phyloP scores from a whole-genome alignment of 2,329 filamentous ascomycete species.

The Hortaea sp. region DNA sequence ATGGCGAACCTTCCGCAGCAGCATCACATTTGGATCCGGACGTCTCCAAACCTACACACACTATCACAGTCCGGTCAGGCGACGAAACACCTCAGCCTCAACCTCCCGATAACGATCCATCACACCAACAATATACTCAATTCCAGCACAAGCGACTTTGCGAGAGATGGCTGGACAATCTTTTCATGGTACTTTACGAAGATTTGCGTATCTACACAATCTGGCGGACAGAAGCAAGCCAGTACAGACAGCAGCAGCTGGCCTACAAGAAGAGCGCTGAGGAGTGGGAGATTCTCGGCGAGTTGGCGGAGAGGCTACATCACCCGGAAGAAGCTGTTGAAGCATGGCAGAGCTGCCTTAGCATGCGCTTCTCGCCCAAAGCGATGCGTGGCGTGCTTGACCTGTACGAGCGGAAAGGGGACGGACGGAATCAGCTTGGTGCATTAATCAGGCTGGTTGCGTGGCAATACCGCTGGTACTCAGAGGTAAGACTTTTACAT shows the following conservation, averaged over 20 bases:
- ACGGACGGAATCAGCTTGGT: conserved; percentile 69
- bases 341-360: conserved; percentile 80
- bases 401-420: conserved; percentile 66
- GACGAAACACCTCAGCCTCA: conserved; percentile 23
- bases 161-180: conserved; percentile 93
- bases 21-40: conserved; percentile 22
- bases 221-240: conserved; percentile 96
- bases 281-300: conserved; percentile 96
- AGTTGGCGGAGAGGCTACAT: conserved; percentile 83
- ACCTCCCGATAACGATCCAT: conserved; percentile 38
- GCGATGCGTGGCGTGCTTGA: conserved; percentile 77
- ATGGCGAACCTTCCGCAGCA: conserved; percentile 19
- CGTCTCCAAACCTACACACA: conserved; percentile 25
- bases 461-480: conserved; percentile 99
- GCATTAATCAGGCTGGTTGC: conserved; percentile 86
- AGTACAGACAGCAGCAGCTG: conserved; percentile 85
- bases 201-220: conserved; percentile 97
- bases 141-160: conserved; percentile 96
- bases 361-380: conserved; percentile 85
- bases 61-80: conserved; percentile 22
- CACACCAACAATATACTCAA: conserved; percentile 68
- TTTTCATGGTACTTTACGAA: conserved; percentile 99
- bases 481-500: conserved; percentile 51
- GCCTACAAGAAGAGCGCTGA: conserved; percentile 95
- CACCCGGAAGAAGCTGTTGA: conserved; percentile 86